Conservation (phyloP, 495 filamentous ascomycete species). For the Xanthoparmelia taractica region DNA sequence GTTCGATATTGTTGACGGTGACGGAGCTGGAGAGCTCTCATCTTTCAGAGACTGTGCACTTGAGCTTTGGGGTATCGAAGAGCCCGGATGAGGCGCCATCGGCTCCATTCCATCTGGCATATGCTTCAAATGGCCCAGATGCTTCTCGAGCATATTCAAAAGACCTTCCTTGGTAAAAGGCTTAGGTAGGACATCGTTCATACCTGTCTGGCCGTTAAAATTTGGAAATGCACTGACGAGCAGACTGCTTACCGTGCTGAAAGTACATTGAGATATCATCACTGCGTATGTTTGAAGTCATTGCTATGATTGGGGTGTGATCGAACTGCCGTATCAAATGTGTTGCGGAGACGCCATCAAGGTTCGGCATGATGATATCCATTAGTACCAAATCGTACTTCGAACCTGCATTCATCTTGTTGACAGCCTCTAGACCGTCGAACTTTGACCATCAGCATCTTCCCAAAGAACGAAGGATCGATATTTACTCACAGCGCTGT, state of each 20-base stretch:
- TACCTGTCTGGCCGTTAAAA: slow-evolving; percentile 51
- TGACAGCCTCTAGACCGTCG: slow-evolving; percentile 87
- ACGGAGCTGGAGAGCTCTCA: slow-evolving; percentile 72
- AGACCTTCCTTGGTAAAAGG: slow-evolving; percentile 96
- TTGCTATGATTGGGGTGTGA: slow-evolving; percentile 85
- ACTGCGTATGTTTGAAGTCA: slow-evolving; percentile 96
- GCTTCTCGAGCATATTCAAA: slow-evolving; percentile 81
- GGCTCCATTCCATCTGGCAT: slow-evolving; percentile 50
- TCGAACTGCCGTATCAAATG: slow-evolving; percentile 89
- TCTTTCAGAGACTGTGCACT: slow-evolving; percentile 63
- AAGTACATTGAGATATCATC: slow-evolving; percentile 98
- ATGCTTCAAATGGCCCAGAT: slow-evolving; percentile 70
- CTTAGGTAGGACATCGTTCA: slow-evolving; percentile 96
- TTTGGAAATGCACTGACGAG: slow-evolving; percentile 5
- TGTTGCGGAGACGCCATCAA: slow-evolving; percentile 92
- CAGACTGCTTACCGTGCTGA: slow-evolving; percentile 69
- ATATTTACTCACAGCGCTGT: slow-evolving; percentile 68
- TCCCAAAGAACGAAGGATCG: neutral
- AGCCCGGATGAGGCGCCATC: slow-evolving; percentile 40
- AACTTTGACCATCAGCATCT: slow-evolving; percentile 45
- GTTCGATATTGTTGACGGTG: slow-evolving; percentile 57
- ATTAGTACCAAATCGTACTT: slow-evolving; percentile 93
- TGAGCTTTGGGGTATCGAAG: slow-evolving; percentile 39
- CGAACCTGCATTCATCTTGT: slow-evolving; percentile 73
- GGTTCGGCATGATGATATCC: slow-evolving; percentile 98